Conservation (phyloP, 2,329 filamentous ascomycete genomes). For the Elsinoe arachidis region DNA sequence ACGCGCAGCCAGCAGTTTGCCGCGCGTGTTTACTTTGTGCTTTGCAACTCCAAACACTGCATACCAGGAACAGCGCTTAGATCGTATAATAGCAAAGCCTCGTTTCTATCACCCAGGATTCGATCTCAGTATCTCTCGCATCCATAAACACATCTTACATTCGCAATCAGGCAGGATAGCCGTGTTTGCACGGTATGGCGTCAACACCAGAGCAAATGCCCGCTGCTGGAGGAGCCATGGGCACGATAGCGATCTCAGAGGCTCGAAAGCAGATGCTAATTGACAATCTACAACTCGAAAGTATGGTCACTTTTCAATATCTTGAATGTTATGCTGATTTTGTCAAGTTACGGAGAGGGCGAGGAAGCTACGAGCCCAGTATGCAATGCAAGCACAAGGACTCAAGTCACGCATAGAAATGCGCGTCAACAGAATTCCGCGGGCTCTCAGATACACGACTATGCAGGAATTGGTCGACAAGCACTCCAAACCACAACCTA, state of each 20-base stretch:
- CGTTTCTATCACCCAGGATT: too few species aligned
- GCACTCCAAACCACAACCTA: conserved; percentile 29
- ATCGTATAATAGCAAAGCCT: not conserved
- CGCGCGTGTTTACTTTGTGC: conserved; percentile 5
- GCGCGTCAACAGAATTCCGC: conserved; percentile 85
- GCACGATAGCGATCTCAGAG: conserved; percentile 25
- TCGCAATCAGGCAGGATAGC: too few species aligned
- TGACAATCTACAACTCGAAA: conserved; percentile 81
- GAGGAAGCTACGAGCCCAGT: conserved; percentile 79
- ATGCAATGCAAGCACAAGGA: conserved; percentile 77
- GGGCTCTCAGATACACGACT: conserved; percentile 64
- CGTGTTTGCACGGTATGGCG: not conserved
- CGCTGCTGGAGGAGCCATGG: conserved; percentile 5
- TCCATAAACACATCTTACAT: too few species aligned
- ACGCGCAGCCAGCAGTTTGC: not conserved
- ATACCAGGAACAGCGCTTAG: not conserved
- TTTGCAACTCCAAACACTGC: not conserved
- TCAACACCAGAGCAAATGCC: conserved; percentile 19
- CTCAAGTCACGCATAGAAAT: conserved; percentile 81
- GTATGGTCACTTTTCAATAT: conserved; percentile 38
- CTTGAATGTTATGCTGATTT: not conserved
- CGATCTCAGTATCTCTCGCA: too few species aligned
- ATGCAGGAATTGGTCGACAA: conserved; percentile 70
- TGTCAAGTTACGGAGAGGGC: conserved; percentile 72
- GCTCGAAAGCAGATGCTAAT: conserved; percentile 77